Base-by-base conservation (phyloP, 2,329 filamentous ascomycete genomes). In the Rhinocladiella similis region DNA sequence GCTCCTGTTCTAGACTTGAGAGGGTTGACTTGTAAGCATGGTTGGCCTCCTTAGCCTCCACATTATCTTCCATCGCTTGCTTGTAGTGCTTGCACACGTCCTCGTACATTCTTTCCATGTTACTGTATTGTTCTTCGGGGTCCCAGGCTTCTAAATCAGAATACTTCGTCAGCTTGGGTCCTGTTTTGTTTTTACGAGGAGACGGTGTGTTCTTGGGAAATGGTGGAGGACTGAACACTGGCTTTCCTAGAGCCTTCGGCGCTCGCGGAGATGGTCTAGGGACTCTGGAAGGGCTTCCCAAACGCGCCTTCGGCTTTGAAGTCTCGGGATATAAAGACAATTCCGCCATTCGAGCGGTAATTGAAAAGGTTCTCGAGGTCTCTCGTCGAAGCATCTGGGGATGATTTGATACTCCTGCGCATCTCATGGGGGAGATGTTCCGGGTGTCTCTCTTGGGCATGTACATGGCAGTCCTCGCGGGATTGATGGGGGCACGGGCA, bases 81-180 rank as follows among this genome's bases (percentile, higher is more conserved):
- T 85, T 84, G 68, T 97, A 84, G 61, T 88, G 86, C 56, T 87
- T 81, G 67, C 88, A 87, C 60, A 97, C 79, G 57, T 82, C 78
- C 47, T 82, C 80, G 68, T 91, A 91, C 66, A 93, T 81, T 16
- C 80, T 78, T 66, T 96, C 90, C 74, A 97, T 87, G 57, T 85
- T 82, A 61, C 86, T 85, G 64, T 97, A 82, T 62, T 87, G 85
- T 59, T 83, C 83, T 65, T 91, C 87, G 63, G 91, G 85, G 70
- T 97, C 91, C 82, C 88, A 93, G 67, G 83, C 88, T 90, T 82
- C 77, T 74, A 73, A 75, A 80, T 90, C 87, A 85, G 91, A 90
- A 79, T 86, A 76, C 76, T 86, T 88, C 63, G 82, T 87, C 67
- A 93, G 78, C 77, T 81, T 92, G 1, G 70, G 18, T 13, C 70